Evolutionary conservation across 371 early-diverging fungal genomes (phyloP), one percentile per base, ranked within the genome.

Genomic region (Basidiobolus meristosporus): DNA sequence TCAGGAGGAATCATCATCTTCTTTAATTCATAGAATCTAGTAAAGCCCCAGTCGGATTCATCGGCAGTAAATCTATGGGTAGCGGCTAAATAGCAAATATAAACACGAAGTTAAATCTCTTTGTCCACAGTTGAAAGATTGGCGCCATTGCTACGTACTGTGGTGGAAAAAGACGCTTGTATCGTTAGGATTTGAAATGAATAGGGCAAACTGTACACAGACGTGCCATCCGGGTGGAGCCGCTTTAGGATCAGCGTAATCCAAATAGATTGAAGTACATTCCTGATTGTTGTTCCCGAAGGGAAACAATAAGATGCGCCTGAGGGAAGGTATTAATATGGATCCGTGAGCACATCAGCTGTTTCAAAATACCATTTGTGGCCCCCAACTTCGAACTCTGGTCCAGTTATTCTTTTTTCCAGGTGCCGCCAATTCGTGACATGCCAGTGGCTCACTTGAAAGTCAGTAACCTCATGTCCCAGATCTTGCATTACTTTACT

Each of bases 41-140:
- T 86, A 54, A 93, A 96, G 0, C 95, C 95, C 95, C 95, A 93
- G 58, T 96, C 97, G 0, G 82, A 56, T 50, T 90, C 90, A 3
- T 72, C 75, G 1, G 70, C 59, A 19, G 63, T 68, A 53, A 84
- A 96, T 39, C 97, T 70, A 56, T 92, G 92, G 33, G 72, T 64
- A 9, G 91, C 78, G 46, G 46, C 79, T 84, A 39, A 19, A 40
- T 14, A 33, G 31, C 22, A 12, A 36, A 23, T 29, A 20, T 42
- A 15, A 22, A 23, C 29, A 23, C 37, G 2, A 18, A 38, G n/a
- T 22, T 35, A 23, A 46, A 1, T 3, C 7, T 33, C 30, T 2
- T 35, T 11, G 19, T 38, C n/a, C 33, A 19, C 12, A n/a, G 2
- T 33, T 21, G 16, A 18, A 5, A n/a, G 14, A 31, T 16, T n/a